Evolutionary conservation across 495 filamentous ascomycete species (phyloP), one percentile per base, ranked within the genome.

Genomic region (Xylaria curta): DNA sequence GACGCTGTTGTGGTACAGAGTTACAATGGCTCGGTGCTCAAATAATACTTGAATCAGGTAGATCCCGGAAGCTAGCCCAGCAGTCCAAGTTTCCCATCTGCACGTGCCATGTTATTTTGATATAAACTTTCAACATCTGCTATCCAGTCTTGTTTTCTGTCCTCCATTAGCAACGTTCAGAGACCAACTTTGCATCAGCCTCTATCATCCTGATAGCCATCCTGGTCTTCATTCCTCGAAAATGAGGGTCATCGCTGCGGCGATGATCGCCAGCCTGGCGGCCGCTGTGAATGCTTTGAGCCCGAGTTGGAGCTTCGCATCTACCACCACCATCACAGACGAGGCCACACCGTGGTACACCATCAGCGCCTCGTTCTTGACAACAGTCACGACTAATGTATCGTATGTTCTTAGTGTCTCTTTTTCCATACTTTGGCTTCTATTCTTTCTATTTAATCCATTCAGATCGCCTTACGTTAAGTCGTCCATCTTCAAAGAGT

Each of bases 221-320:
- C 36, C n/a, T 3, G n/a, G n/a, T 56, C 46, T 40, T 40, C 15
- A 31, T 10, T 33, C 31, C 0, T 28, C 40, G 33, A 28, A 4
- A 0, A 71, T 71, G 69, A 65, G 36, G 9, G 53, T 36, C 61
- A 33, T 17, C 9, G n/a, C 44, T 24, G 49, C 19, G 5, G 47
- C 24, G 21, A 13, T 47, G 21, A 3, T 71, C 46, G 60, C 60
- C n/a, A 46, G 60, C 60, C 1, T 58, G 15, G 60, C 38, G 24
- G 47, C 36, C 36, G 69, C 38, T 4, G 58, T n/a, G 6, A 0
- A n/a, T 2, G 46, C 36, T 28, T 24, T 65, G 17, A 44, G 38
- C 46, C 53, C 54, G 15, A 70, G 58, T 58, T 70, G 68, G 68
- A 70, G 58, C 68, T 70, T 65, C 3, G 49, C 60, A 1, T 65